Evolutionary conservation across 805 yeast species (phyloP).

Genomic region (Myxozyma udenii): DNA sequence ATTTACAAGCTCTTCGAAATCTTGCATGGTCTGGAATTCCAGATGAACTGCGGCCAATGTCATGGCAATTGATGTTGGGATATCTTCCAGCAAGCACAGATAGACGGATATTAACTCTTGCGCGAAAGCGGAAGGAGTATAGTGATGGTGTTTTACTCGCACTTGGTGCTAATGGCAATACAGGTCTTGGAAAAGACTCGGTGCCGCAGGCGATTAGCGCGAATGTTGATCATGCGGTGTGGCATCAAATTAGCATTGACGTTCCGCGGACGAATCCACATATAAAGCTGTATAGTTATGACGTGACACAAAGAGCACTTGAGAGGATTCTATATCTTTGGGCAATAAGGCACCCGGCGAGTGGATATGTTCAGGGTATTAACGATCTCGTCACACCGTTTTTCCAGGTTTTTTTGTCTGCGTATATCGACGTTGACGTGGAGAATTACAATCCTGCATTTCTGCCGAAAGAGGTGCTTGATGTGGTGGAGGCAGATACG

Average conservation of each 20-base stretch:
- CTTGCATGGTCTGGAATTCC: slow-evolving; percentile 96
- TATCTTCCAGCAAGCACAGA: slow-evolving; percentile 83
- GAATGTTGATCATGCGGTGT: slow-evolving; percentile 69
- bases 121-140: slow-evolving; percentile 83
- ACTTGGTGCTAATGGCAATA: slow-evolving; percentile 35
- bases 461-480: slow-evolving; percentile 57
- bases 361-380: slow-evolving; percentile 97
- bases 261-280: slow-evolving; percentile 92
- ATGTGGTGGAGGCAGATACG: slow-evolving; percentile 86
- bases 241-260: slow-evolving; percentile 95
- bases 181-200: not conserved
- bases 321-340: slow-evolving; percentile 82
- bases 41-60: slow-evolving; percentile 66
- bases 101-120: slow-evolving; percentile 65
- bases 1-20: slow-evolving; percentile 65
- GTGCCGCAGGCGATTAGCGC: slow-evolving; percentile 35
- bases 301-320: slow-evolving; percentile 70
- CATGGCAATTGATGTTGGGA: slow-evolving; percentile 89
- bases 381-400: slow-evolving; percentile 93
- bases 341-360: slow-evolving; percentile 96
- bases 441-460: slow-evolving; percentile 61
- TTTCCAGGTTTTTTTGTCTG: slow-evolving; percentile 75
- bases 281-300: slow-evolving; percentile 64
- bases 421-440: slow-evolving; percentile 52
- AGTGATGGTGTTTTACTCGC: slow-evolving; percentile 67